These are phyloP conservation scores for Eucalyptus microcorys DNA, from an alignment of 345 rosid species.

Conservation along the genomic window DNA sequence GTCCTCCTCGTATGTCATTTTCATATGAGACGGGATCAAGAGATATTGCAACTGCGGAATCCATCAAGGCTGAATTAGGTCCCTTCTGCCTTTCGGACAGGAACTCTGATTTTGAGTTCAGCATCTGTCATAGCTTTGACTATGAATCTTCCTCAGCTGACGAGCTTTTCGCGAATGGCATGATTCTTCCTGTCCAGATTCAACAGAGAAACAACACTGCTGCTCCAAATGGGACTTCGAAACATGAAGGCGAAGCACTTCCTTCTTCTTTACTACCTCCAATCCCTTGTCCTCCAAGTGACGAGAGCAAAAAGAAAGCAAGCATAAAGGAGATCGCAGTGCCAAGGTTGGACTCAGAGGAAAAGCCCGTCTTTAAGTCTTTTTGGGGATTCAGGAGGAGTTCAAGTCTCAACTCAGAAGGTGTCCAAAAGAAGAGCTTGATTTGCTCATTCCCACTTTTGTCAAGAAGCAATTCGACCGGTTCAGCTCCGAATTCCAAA, in stretches of 20 bases:
- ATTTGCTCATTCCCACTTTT: neutral
- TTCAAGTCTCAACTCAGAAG: neutral
- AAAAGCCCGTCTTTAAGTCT: neutral
- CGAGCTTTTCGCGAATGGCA: neutral
- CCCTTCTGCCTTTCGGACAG: neutral
- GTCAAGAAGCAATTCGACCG: slow-evolving; percentile 4
- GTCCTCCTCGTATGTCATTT: neutral
- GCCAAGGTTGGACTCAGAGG: neutral
- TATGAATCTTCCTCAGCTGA: neutral
- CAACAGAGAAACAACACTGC: neutral
- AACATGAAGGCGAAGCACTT: neutral
- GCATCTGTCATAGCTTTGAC: neutral
- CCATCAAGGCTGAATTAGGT: neutral
- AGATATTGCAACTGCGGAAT: neutral
- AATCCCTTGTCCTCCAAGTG: neutral
- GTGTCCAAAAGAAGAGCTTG: neutral
- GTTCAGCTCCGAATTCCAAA: neutral
- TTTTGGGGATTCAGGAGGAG: slow-evolving; percentile 2
- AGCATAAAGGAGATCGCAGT: neutral
- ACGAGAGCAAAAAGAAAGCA: neutral
- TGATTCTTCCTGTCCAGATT: neutral
- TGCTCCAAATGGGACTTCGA: neutral
- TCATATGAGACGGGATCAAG: neutral
- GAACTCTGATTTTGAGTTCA: slow-evolving; percentile 1
- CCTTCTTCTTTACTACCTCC: neutral